A percentile compares a stretch with the other conserved stretches of the same genome.
phyloP scores from a whole-genome alignment of 768 basidiomycete species.

The Suillus hirtellus region DNA sequence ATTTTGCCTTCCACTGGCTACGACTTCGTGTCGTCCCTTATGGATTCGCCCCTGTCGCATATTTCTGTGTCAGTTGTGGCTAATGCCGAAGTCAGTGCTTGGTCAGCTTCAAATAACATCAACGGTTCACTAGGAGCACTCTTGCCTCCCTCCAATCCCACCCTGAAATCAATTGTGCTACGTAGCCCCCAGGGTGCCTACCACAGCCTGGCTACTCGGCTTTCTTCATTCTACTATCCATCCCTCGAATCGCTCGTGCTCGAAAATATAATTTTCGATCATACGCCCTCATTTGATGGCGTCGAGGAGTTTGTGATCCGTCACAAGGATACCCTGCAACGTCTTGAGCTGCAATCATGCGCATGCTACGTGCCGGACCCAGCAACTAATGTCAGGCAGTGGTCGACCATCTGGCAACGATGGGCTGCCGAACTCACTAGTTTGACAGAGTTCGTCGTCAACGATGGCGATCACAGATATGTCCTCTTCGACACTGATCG shows the following conservation, averaged over 20 bases:
- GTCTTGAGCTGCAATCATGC: slow-evolving; percentile 27
- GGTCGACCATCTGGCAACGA: slow-evolving; percentile 30
- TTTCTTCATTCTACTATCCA: slow-evolving; percentile 27
- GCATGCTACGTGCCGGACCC: slow-evolving; percentile 23
- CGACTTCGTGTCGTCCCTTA: slow-evolving; percentile 28
- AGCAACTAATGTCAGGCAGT: slow-evolving; percentile 21
- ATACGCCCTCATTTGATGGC: slow-evolving; percentile 20
- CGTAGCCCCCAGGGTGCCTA: slow-evolving; percentile 32
- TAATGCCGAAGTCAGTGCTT: slow-evolving; percentile 28
- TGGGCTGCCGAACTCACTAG: slow-evolving; percentile 23
- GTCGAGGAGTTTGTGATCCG: slow-evolving; percentile 33
- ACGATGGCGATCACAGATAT: slow-evolving; percentile 20
- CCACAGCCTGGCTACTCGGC: slow-evolving; percentile 26
- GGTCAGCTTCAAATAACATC: slow-evolving; percentile 32
- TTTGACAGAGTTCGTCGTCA: slow-evolving; percentile 26
- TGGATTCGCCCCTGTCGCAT: slow-evolving; percentile 28
- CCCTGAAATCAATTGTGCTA: slow-evolving; percentile 27
- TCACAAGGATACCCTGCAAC: slow-evolving; percentile 28
- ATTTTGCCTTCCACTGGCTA: slow-evolving; percentile 25
- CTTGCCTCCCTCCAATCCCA: slow-evolving; percentile 23
- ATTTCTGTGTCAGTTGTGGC: slow-evolving; percentile 32
- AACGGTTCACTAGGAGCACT: slow-evolving; percentile 28
- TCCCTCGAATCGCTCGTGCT: slow-evolving; percentile 30
- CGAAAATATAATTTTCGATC: slow-evolving; percentile 33
- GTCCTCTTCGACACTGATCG: slow-evolving; percentile 21